A percentile compares a stretch with the other conserved stretches of the same genome.
These are phyloP conservation scores for Sapria himalayana DNA, from an alignment of 345 rosid genomes.

Conservation along the genomic window DNA sequence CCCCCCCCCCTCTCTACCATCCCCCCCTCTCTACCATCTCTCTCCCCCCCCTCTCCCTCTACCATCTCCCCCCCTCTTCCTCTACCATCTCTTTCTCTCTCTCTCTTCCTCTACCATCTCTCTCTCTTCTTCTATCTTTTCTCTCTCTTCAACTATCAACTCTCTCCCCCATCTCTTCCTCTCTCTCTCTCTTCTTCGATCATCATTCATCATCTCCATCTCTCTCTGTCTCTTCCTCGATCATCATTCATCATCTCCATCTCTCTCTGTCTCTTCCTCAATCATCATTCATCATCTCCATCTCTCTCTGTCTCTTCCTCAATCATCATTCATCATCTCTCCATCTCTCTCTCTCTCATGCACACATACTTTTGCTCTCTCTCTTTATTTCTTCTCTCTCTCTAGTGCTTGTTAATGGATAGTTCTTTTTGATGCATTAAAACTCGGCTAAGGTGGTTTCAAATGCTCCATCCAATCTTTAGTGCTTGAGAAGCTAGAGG, in stretches of 20 bases:
- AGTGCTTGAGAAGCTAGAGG: too few species aligned
- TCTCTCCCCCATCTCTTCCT: neutral
- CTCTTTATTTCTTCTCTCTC: too few species aligned
- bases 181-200: neutral
- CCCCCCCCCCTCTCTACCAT: constrained; percentile 5
- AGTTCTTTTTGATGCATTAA: too few species aligned
- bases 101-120: neutral
- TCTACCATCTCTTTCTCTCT: constrained; percentile 2
- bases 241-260: neutral
- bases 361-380: too few species aligned
- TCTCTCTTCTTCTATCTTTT: constrained; percentile 1
- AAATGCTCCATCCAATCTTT: too few species aligned
- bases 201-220: neutral
- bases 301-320: neutral
- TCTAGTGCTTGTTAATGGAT: too few species aligned
- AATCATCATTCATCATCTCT: neutral
- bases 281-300: neutral
- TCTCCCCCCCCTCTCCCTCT: constrained; percentile 2
- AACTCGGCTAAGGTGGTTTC: too few species aligned
- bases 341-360: neutral
- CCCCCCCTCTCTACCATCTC: constrained; percentile 7
- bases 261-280: neutral
- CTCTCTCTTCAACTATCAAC: neutral
- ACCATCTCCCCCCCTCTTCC: neutral
- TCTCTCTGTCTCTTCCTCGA: neutral